Conservation (phyloP, 257 asterid genomes). For the Mentha longifolia region DNA sequence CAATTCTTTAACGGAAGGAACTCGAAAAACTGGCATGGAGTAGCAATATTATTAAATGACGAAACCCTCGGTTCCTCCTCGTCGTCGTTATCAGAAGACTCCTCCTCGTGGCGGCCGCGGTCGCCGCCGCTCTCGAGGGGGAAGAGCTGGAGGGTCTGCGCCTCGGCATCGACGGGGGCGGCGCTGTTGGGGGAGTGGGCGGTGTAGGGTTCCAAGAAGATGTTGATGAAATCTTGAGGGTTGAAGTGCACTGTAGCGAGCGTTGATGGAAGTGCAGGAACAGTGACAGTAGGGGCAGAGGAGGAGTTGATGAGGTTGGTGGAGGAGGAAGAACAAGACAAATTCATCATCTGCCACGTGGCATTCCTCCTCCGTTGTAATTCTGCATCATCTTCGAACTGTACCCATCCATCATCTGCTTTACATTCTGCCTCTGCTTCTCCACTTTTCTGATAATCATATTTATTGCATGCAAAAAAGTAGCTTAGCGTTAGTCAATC, state of each 20-base stretch:
- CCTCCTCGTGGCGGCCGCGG: neutral
- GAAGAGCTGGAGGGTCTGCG: conserved; percentile 80
- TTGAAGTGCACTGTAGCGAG: conserved; percentile 25
- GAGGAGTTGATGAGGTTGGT: conserved; percentile 37
- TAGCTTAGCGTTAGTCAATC: conserved; percentile 2
- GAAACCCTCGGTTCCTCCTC: conserved; percentile 30
- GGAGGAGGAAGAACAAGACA: conserved; percentile 54
- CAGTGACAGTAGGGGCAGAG: conserved; percentile 20
- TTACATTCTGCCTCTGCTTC: conserved; percentile 60
- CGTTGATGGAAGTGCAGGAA: conserved; percentile 25
- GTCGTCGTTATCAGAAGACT: neutral
- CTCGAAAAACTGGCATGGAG: conserved; percentile 72
- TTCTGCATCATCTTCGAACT: conserved; percentile 55
- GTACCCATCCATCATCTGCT: conserved; percentile 77
- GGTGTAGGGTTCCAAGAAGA: conserved; percentile 40
- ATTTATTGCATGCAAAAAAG: conserved; percentile 39
- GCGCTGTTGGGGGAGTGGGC: neutral
- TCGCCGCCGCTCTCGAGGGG: conserved; percentile 54
- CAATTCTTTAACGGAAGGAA: conserved; percentile 82
- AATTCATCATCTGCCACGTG: conserved; percentile 77
- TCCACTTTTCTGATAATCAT: conserved; percentile 57
- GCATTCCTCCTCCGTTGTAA: conserved; percentile 66
- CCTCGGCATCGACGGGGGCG: conserved; percentile 31
- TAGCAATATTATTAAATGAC: neutral
- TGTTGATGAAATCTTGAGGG: conserved; percentile 40